phyloP scores from a whole-genome alignment of 1,139 yeast species.

The Saccharomyces hybrid region DNA sequence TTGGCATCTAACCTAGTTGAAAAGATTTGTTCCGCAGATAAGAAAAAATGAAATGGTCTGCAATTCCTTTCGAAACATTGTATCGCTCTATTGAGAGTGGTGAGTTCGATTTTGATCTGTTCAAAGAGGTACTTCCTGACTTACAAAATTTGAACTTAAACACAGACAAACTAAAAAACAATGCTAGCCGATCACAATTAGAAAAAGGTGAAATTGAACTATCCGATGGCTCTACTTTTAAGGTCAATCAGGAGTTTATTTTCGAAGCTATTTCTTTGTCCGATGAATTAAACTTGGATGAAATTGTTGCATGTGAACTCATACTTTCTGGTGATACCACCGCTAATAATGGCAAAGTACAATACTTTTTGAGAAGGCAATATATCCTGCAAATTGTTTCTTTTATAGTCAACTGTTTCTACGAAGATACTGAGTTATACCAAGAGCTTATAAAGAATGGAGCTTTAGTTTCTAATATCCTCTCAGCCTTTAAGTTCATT shows the following conservation, averaged over 20 bases:
- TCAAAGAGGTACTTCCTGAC: slow-evolving; percentile 22
- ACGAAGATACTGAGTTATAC: slow-evolving; percentile 22
- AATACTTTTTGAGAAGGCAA: slow-evolving; percentile 61
- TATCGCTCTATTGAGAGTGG: slow-evolving; percentile 27
- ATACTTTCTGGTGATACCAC: slow-evolving; percentile 41
- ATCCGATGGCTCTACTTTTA: slow-evolving; percentile 40
- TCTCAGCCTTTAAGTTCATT: slow-evolving; percentile 50
- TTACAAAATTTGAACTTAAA: slow-evolving; percentile 23
- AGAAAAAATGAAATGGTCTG: slow-evolving; percentile 22
- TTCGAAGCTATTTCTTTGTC: slow-evolving; percentile 43
- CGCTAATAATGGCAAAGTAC: slow-evolving; percentile 62
- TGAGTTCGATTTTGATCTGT: slow-evolving; percentile 16
- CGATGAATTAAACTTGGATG: slow-evolving; percentile 66
- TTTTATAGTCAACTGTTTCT: slow-evolving; percentile 39
- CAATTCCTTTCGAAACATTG: slow-evolving; percentile 21
- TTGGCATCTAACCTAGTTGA: not conserved
- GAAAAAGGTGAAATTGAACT: slow-evolving; percentile 49
- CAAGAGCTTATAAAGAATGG: slow-evolving; percentile 15
- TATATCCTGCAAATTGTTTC: slow-evolving; percentile 66
- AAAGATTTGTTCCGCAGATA: not conserved
- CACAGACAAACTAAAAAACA: slow-evolving; percentile 35
- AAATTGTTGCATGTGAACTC: slow-evolving; percentile 51
- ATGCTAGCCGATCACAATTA: slow-evolving; percentile 46
- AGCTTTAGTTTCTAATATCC: slow-evolving; percentile 35
- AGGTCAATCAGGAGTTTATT: slow-evolving; percentile 47